phyloP scores from a whole-genome alignment of 1,284 basidiomycete genomes.

The Tremellales sp. region DNA sequence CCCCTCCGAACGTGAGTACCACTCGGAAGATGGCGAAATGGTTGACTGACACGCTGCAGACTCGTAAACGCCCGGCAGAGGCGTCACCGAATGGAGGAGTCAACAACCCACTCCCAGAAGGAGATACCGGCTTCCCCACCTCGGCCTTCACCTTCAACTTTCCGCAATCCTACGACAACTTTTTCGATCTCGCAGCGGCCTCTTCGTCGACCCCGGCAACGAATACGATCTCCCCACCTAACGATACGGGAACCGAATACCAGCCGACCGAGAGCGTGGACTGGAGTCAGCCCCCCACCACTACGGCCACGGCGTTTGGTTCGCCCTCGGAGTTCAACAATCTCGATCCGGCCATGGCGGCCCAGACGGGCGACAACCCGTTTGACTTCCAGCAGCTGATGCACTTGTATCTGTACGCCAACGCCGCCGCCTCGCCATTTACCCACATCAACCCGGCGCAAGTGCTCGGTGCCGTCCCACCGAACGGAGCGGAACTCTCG shows the following conservation, averaged over 20 bases:
- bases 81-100: conserved; percentile 36
- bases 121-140: conserved; percentile 58
- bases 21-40: too few relatives aligned
- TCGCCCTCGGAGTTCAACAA: conserved; percentile 21
- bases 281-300: conserved; percentile 27
- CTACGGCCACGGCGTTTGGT: conserved; percentile 23
- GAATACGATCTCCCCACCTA: conserved; percentile 6
- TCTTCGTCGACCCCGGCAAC: conserved; percentile 26
- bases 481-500: too few relatives aligned
- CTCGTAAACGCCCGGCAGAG: conserved; percentile 44
- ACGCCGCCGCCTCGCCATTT: conserved; percentile 53
- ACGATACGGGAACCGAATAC: conserved; percentile 5
- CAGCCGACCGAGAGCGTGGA: conserved; percentile 13
- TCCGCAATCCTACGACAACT: conserved; percentile 55
- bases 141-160: conserved; percentile 70
- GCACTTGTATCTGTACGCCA: conserved; percentile 47
- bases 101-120: conserved; percentile 30
- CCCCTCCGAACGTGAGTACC: conserved; percentile 14
- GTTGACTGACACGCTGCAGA: too few relatives aligned
- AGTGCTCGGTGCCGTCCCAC: conserved; percentile 56
- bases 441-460: conserved; percentile 86
- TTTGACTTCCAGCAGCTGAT: conserved; percentile 50
- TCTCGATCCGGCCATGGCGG: conserved; percentile 1
- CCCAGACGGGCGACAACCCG: conserved; percentile 29
- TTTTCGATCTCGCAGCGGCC: conserved; percentile 56